These are phyloP conservation scores for Thermochaetoides dissita DNA, from an alignment of 2,329 filamentous ascomycete species.

Conservation along the genomic window DNA sequence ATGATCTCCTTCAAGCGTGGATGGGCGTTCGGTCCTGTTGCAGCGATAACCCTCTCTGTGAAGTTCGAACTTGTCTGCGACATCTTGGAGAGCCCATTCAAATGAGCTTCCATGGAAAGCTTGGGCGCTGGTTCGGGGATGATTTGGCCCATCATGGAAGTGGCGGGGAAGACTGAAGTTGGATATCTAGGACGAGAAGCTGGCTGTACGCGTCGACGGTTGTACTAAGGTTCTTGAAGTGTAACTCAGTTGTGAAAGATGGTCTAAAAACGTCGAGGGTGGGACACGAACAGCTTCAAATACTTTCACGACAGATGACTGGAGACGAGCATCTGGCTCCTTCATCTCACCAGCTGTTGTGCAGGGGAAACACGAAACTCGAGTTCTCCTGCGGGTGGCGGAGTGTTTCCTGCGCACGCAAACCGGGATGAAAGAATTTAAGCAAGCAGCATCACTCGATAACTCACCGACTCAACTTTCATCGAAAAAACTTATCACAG, in stretches of 20 bases:
- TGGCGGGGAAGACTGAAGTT: background rate
- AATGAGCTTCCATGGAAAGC: slow-evolving; percentile 1
- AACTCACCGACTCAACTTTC: no score
- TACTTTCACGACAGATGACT: background rate
- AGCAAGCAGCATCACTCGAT: no score
- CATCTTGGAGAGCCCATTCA: no score
- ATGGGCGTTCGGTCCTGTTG: slow-evolving; percentile 48
- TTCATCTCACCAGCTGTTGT: no score
- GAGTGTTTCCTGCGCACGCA: no score
- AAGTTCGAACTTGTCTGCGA: slow-evolving; percentile 24
- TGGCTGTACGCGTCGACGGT: no score
- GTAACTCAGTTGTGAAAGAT: background rate
- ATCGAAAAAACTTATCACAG: no score
- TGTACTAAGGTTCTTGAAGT: background rate
- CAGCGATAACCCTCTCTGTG: slow-evolving; percentile 48
- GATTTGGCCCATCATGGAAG: slow-evolving; percentile 12
- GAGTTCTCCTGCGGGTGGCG: no score
- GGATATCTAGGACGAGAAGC: no score
- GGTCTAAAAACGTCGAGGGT: background rate
- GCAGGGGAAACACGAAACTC: no score
- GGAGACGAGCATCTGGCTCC: no score
- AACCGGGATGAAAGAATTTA: no score
- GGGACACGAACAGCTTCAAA: slow-evolving; percentile 1
- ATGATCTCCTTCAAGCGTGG: slow-evolving; percentile 45
- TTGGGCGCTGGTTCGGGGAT: slow-evolving; percentile 7